Conservation (phyloP, 768 basidiomycete genomes). For the Pisolithus tinctorius region DNA sequence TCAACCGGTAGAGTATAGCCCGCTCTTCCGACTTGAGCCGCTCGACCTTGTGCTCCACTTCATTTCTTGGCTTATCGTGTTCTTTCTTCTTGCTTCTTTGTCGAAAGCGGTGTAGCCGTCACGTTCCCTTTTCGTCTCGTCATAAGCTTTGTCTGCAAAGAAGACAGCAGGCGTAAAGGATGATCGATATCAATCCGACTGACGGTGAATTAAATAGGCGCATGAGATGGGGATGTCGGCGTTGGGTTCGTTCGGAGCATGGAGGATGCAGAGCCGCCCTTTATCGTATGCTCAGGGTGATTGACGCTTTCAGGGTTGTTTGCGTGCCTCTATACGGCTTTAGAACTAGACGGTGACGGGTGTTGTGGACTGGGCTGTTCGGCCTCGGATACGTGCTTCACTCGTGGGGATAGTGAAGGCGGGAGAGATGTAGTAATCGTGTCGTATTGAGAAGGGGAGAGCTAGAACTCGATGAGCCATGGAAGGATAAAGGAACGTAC, state of each 20-base stretch:
- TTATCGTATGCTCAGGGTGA: slow-evolving; percentile 21
- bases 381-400: slow-evolving; percentile 32
- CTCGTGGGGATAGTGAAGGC: slow-evolving; percentile 39
- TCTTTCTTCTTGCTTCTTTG: slow-evolving; percentile 80
- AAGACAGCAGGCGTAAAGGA: slow-evolving; percentile 80
- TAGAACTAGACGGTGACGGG: slow-evolving; percentile 44
- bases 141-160: slow-evolving; percentile 73
- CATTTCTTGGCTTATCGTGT: slow-evolving; percentile 54
- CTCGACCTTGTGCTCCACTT: slow-evolving; percentile 68
- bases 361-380: slow-evolving; percentile 39
- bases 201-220: slow-evolving; percentile 72
- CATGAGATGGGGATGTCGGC: slow-evolving; percentile 67
- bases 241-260: slow-evolving; percentile 53
- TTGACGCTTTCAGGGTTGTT: slow-evolving; percentile 32
- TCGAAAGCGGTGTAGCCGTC: slow-evolving; percentile 94
- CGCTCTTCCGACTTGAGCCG: slow-evolving; percentile 63
- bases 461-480: slow-evolving; percentile 31
- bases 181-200: slow-evolving; percentile 80
- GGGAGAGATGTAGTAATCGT: slow-evolving; percentile 71
- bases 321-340: slow-evolving; percentile 59
- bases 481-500: background rate
- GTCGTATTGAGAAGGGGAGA: slow-evolving; percentile 83
- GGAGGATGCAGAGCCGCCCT: slow-evolving; percentile 23
- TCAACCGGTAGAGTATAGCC: slow-evolving; percentile 66
- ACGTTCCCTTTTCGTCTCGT: slow-evolving; percentile 85